Evolutionary conservation across 805 yeast genomes (phyloP), one percentile per base, ranked within the genome.

Genomic region (Dipodascopsis tothii): DNA sequence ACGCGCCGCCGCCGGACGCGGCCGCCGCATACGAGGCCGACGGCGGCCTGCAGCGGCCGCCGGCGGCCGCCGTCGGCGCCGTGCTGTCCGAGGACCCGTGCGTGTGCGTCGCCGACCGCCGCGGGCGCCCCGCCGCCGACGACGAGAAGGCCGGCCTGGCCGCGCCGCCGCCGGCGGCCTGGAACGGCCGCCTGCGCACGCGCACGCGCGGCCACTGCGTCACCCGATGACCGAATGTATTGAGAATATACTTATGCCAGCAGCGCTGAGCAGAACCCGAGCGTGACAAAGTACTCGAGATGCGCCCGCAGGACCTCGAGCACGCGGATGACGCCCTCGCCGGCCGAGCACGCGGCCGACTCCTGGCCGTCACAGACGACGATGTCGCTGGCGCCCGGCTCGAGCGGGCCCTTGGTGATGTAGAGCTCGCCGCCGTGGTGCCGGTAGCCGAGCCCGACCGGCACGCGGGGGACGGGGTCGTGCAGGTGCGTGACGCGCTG

Each of bases 391-490:
- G 45, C 21, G 6, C 46, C 33, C 3, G 52, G 52, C 22, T 50
- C 35, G 18, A 52, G 43, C 18, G 54, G 52, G 18, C 54, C 55
- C 35, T 50, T 46, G 28, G 52, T 9, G 22, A 52, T 48, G 40
- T 51, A 52, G 6, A 52, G 21, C 39, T 52, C 56, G 21, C 44
- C 44, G 9, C 42, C 33, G 19, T 36, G 35, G 20, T 52, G 56
- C 4, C 41, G 27, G 46, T 50, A 52, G 6, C 32, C 46, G n/a
- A 21, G 20, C 5, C 50, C 49, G 3, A 40, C 30, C 5, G 56
- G 56, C 3, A 53, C 50, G 18, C 45, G 46, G 7, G 46, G 46
- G 5, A 53, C 52, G 3, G 56, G 56, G 22, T 53, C 56, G n/a
- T 43, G 27, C 28, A 40, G 46, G 35, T 50, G 56, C 16, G 56